Percentiles rank a stretch among this genome's conserved stretches.
Conservation (phyloP, 2,329 filamentous ascomycete genomes). For the Neopestalotiopsis sp. region DNA sequence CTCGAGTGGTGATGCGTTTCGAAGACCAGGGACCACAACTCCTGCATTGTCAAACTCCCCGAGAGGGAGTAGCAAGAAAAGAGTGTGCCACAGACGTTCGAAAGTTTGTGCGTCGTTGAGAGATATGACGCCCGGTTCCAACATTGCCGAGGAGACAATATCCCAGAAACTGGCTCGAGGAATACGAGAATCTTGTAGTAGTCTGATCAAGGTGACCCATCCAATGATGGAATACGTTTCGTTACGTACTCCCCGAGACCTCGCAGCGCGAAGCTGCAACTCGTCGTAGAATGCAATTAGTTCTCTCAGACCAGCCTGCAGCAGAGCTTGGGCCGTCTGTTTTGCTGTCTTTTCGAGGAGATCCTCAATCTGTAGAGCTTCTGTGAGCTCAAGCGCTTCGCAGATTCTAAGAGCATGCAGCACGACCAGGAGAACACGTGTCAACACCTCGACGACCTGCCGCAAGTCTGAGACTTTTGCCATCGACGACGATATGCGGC, state of each 20-base stretch:
- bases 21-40: constrained; percentile 46
- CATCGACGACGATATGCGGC: constrained; percentile 35
- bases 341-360: constrained; percentile 50
- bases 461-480: constrained; percentile 29
- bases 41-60: constrained; percentile 64
- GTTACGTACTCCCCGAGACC: constrained; percentile 58
- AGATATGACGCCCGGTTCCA: constrained; percentile 39
- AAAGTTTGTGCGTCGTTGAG: constrained; percentile 52
- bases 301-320: constrained; percentile 47
- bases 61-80: constrained; percentile 67
- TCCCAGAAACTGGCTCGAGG: constrained; percentile 67
- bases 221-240: constrained; percentile 53
- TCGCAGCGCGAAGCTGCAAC: constrained; percentile 48
- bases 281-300: constrained; percentile 54
- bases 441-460: constrained; percentile 42
- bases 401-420: constrained; percentile 50
- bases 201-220: constrained; percentile 65
- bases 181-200: constrained; percentile 56
- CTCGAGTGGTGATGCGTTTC: constrained; percentile 50
- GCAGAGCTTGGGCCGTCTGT: constrained; percentile 45
- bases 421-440: constrained; percentile 43
- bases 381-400: constrained; percentile 37
- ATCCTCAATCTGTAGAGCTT: constrained; percentile 54
- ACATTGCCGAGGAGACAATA: constrained; percentile 51
- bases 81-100: constrained; percentile 62